These are phyloP conservation scores for Emericellopsis cladophorae DNA, from an alignment of 2,329 filamentous ascomycete species.

Conservation along the genomic window DNA sequence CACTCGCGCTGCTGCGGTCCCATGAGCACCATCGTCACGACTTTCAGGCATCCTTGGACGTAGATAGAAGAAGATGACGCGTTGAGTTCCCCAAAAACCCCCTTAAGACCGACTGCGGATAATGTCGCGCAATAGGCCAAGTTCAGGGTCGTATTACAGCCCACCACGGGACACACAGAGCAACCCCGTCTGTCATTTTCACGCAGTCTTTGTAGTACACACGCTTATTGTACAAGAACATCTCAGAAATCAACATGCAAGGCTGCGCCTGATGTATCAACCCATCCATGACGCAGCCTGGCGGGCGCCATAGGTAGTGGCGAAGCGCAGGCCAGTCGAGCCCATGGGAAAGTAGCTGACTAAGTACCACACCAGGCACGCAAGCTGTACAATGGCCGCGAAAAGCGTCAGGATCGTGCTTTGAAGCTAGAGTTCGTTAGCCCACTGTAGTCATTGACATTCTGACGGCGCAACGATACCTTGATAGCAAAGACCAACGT, in stretches of 20 bases:
- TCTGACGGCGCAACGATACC: conserved; percentile 46
- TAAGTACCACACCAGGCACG: conserved; percentile 80
- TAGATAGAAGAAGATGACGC: too few species aligned
- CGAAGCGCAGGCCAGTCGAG: conserved; percentile 72
- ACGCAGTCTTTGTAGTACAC: background rate
- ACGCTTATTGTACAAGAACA: background rate
- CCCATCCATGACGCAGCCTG: conserved; percentile 83
- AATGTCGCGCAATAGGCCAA: background rate
- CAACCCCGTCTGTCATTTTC: background rate
- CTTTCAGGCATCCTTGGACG: too few species aligned
- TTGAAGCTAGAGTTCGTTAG: conserved; percentile 48
- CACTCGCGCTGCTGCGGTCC: too few species aligned
- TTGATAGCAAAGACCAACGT: conserved; percentile 88
- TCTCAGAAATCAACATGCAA: background rate
- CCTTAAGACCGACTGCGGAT: too few species aligned
- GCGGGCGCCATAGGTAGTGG: conserved; percentile 73
- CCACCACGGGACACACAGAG: background rate
- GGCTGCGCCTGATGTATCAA: conserved; percentile 30
- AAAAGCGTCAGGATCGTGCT: conserved; percentile 77
- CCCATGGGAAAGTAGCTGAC: conserved; percentile 99
- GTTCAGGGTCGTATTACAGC: background rate
- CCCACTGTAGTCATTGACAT: background rate
- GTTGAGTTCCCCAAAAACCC: too few species aligned
- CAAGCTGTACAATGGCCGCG: conserved; percentile 71
- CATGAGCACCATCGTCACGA: too few species aligned